Evolutionary conservation across 2,329 filamentous ascomycete genomes (phyloP).

Genomic region (Parastagonospora nodorum): DNA sequence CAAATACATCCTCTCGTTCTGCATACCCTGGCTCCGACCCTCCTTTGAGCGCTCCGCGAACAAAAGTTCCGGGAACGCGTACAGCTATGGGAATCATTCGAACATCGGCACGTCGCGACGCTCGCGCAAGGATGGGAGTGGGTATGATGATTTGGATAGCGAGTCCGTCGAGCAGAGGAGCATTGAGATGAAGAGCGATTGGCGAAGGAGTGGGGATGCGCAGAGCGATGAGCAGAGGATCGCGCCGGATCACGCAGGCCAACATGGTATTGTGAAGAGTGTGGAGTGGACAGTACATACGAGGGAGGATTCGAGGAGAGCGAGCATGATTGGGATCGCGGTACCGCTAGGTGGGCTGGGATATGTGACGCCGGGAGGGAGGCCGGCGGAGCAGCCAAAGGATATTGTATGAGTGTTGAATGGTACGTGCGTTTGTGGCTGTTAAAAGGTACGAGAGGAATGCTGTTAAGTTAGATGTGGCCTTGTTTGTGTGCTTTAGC

Average conservation of each 20-base stretch:
- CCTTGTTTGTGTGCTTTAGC: background rate
- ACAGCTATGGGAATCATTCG: slow-evolving; percentile 9
- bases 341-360: background rate
- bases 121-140: slow-evolving; percentile 1
- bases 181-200: slow-evolving; percentile 25
- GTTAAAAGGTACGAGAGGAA: background rate
- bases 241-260: background rate
- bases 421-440: background rate
- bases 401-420: slow-evolving; percentile 11
- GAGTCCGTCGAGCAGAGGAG: slow-evolving; percentile 7
- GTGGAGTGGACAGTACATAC: slow-evolving; percentile 24
- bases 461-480: background rate
- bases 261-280: slow-evolving; percentile 24
- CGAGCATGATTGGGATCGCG: background rate
- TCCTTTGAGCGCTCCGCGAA: slow-evolving; percentile 10
- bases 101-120: slow-evolving; percentile 1
- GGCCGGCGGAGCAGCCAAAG: slow-evolving; percentile 9
- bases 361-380: slow-evolving; percentile 1
- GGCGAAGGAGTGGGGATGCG: slow-evolving; percentile 18
- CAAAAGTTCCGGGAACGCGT: slow-evolving; percentile 11
- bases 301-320: slow-evolving; percentile 1
- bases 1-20: slow-evolving; percentile 19
- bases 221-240: slow-evolving; percentile 26
- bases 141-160: slow-evolving; percentile 21
- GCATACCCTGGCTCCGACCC: slow-evolving; percentile 18